Conservation (phyloP, 768 basidiomycete species). For the Butyriboletus loyo region DNA sequence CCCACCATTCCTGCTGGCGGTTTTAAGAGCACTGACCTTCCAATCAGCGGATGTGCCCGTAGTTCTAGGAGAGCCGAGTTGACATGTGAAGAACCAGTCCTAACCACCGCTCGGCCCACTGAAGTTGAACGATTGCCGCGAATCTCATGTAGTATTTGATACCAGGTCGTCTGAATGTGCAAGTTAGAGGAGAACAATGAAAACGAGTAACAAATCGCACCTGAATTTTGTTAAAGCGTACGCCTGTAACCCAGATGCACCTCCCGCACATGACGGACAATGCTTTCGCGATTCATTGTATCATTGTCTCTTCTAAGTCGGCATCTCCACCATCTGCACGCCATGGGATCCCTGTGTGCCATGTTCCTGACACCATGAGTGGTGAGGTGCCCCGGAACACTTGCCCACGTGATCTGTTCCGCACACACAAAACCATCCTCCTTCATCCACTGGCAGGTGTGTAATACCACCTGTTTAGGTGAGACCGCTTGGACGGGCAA, state of each 20-base stretch:
- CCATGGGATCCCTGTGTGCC: accelerated
- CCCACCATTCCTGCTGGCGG: background rate
- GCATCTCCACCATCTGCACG: conserved; percentile 14
- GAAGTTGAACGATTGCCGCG: too few relatives aligned
- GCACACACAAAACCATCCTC: conserved; percentile 3
- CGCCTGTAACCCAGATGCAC: conserved; percentile 13
- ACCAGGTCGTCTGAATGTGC: background rate
- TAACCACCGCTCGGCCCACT: too few relatives aligned
- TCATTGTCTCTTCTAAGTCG: background rate
- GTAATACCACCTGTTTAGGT: background rate
- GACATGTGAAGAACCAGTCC: too few relatives aligned
- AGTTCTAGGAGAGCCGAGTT: background rate
- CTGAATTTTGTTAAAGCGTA: background rate
- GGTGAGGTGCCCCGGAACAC: conserved; percentile 8
- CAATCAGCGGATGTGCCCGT: background rate
- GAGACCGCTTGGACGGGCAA: background rate
- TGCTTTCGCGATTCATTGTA: conserved; percentile 13
- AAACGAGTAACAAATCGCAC: background rate
- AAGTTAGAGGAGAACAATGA: background rate
- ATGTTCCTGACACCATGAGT: conserved; percentile 1
- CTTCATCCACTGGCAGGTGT: conserved; percentile 6
- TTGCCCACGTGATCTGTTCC: background rate
- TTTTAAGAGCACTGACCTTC: background rate
- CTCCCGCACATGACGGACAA: conserved; percentile 15
- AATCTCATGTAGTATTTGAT: background rate